These are phyloP conservation scores for Fusarium pininemorale DNA, from an alignment of 2,329 filamentous ascomycete species.

Conservation along the genomic window DNA sequence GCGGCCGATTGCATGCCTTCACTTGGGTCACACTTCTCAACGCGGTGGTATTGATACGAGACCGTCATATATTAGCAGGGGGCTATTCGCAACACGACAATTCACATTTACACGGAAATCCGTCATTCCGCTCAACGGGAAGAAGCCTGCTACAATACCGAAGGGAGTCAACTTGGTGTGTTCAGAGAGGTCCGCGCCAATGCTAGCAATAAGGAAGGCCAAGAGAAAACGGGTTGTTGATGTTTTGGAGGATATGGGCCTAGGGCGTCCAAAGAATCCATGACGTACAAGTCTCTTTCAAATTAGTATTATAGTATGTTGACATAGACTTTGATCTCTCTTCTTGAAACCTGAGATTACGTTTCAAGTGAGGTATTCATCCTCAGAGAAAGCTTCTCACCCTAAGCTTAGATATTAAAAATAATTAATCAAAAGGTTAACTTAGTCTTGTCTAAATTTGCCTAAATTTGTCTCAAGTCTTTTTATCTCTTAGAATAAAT, in stretches of 20 bases:
- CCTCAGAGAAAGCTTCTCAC: background rate
- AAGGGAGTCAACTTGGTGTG: constrained; percentile 19
- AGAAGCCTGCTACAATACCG: constrained; percentile 5
- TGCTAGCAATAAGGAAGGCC: constrained; percentile 37
- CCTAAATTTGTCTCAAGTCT: background rate
- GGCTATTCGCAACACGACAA: constrained; percentile 46
- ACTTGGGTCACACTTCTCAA: constrained; percentile 49
- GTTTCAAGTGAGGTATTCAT: background rate
- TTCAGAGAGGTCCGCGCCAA: constrained; percentile 29
- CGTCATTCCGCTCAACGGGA: background rate
- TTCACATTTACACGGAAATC: constrained; percentile 47
- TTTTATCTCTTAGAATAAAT: background rate
- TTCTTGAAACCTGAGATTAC: background rate
- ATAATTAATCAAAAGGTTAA: background rate
- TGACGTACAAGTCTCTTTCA: background rate
- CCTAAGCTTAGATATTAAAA: background rate
- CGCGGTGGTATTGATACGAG: constrained; percentile 46
- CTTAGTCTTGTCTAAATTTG: background rate
- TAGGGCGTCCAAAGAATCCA: background rate
- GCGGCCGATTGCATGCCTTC: constrained; percentile 50
- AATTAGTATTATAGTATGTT: background rate
- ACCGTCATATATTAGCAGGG: constrained; percentile 49
- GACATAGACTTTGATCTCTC: background rate
- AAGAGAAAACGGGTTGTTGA: constrained; percentile 50
- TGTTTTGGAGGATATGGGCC: constrained; percentile 43